Base-by-base conservation (phyloP, 805 yeast genomes). In the Kuraishia ogatae region DNA sequence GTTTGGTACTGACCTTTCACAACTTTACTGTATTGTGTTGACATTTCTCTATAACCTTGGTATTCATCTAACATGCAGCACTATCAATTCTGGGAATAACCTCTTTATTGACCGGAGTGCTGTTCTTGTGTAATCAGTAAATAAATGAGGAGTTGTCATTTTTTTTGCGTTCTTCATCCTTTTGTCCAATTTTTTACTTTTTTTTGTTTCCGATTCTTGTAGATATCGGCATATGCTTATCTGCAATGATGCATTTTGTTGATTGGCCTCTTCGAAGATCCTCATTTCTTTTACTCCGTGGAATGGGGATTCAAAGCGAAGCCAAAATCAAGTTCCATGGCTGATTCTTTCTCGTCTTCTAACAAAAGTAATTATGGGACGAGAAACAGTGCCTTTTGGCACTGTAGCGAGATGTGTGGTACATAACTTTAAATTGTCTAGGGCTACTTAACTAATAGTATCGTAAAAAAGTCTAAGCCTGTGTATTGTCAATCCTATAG, bases 251-350 rank as follows among this genome's bases (percentile, higher is more conserved):
- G 13, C n/a, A 10, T 35, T 10, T 15, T 35, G 43, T 35, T 35
- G 43, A 35, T 35, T 62, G 72, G 66, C 73, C 63, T 67, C 72
- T 70, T 70, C 74, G 74, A 70, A 70, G 74, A 69, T 70, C 67
- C 63, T 60, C 64, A 66, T 61, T 62, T 20, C 69, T 66, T 63
- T 29, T 39, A 68, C 67, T 63, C 35, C 50, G 66, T 70, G 69
- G 71, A 66, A 60, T 68, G 61, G 61, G 58, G 72, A 70, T 69
- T 70, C 74, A 70, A 70, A 70, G 70, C 69, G 72, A 66, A 59
- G 72, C 71, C 73, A 54, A 70, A 66, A 67, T 53, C 51, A 54
- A 60, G 55, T 28, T 46, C 48, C 22, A 51, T 19, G 39, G 11
- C 39, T 51, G 50, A 48, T 35, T 35, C 43, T 35, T 35, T 35